phyloP scores from a whole-genome alignment of 768 basidiomycete species.

The Suillus clintonianus region DNA sequence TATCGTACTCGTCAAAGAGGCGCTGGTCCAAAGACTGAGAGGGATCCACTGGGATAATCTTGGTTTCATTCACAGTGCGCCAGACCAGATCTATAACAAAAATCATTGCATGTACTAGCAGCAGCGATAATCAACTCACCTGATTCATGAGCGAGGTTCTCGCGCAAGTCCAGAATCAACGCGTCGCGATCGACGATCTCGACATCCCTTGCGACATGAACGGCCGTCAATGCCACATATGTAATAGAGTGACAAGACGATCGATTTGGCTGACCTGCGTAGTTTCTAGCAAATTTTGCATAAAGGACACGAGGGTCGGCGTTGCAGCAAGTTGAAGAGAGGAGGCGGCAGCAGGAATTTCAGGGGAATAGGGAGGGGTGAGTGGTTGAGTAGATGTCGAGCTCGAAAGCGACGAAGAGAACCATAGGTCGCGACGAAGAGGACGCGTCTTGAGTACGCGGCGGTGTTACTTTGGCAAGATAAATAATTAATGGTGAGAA shows the following conservation, averaged over 20 bases:
- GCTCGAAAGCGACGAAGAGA: conserved; percentile 48
- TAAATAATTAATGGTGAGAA: conserved; percentile 4
- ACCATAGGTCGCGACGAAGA: conserved; percentile 58
- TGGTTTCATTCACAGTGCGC: conserved; percentile 92
- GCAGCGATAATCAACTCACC: conserved; percentile 47
- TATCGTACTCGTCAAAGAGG: conserved; percentile 87
- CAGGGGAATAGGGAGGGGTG: conserved; percentile 43
- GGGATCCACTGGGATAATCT: conserved; percentile 84
- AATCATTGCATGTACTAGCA: background rate
- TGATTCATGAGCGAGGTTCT: conserved; percentile 68
- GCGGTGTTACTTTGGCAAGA: conserved; percentile 43
- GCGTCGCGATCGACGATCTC: conserved; percentile 97
- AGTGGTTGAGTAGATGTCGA: conserved; percentile 33
- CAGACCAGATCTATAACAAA: conserved; percentile 72
- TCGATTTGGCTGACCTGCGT: conserved; percentile 93
- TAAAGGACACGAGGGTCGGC: conserved; percentile 76
- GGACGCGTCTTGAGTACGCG: conserved; percentile 43
- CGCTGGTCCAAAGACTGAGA: conserved; percentile 72
- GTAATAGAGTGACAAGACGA: conserved; percentile 89
- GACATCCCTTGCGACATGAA: conserved; percentile 93
- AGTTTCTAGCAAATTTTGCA: conserved; percentile 90
- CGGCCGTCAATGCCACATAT: conserved; percentile 94
- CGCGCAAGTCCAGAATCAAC: conserved; percentile 87
- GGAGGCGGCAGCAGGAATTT: conserved; percentile 41
- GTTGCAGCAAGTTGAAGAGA: conserved; percentile 78